Percentiles rank a stretch among this genome's conserved stretches.
Conservation (phyloP, 352 stramenopile species). For the Pythium sp. region DNA sequence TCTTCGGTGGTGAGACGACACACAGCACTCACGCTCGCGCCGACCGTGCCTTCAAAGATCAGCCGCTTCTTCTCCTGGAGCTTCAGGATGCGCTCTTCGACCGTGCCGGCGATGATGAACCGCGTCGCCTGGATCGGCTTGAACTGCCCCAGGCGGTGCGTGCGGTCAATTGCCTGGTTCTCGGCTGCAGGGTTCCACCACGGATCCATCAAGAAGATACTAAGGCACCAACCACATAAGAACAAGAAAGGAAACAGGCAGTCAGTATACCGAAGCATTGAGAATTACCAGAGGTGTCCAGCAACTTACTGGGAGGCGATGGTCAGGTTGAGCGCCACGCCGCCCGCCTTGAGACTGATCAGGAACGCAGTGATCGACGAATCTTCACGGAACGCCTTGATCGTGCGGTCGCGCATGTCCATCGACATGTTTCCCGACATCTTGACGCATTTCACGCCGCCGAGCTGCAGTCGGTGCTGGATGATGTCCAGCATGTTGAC, state of each 20-base stretch:
- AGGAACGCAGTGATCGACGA: constrained; percentile 93
- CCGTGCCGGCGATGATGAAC: constrained; percentile 97
- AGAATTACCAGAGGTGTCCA: neutral
- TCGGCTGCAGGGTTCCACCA: constrained; percentile 98
- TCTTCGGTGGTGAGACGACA: constrained; percentile 93
- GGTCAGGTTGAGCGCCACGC: constrained; percentile 98
- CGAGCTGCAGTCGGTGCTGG: constrained; percentile 92
- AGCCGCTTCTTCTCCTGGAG: constrained; percentile 93
- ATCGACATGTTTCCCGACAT: constrained; percentile 91
- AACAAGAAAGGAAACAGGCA: constrained; percentile 15
- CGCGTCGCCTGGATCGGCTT: constrained; percentile 95
- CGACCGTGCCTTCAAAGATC: constrained; percentile 99
- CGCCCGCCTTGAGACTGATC: constrained; percentile 98
- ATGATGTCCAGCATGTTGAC: constrained; percentile 99
- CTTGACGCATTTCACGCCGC: constrained; percentile 88
- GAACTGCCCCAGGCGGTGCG: constrained; percentile 97
- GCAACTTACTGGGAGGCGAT: constrained; percentile 92
- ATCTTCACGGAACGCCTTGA: constrained; percentile 87
- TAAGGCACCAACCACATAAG: constrained; percentile 20
- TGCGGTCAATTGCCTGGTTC: constrained; percentile 96
- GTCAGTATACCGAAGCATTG: neutral
- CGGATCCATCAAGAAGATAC: constrained; percentile 97
- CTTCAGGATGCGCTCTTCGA: constrained; percentile 98
- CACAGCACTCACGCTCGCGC: constrained; percentile 86
- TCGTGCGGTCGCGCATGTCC: constrained; percentile 75